Evolutionary conservation across 768 basidiomycete species (phyloP), one percentile per base, ranked within the genome.

Genomic region (Termitomyces heimii): DNA sequence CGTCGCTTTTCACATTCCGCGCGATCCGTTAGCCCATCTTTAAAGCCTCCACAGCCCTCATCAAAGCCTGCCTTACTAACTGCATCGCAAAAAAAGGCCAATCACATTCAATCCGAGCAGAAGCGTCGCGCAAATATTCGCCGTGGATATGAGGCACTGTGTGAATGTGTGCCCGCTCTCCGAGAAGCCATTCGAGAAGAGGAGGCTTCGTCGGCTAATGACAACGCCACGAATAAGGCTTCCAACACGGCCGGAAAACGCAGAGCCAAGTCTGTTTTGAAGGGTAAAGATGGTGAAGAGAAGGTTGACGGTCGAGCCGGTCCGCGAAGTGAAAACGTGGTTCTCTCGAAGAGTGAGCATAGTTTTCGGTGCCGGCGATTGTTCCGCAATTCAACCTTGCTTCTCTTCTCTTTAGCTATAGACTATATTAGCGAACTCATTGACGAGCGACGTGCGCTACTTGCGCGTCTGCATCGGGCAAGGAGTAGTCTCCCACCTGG

Each of bases 81-180:
- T 1, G 83, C 89, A 0, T 85, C 88, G 2, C 91, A 94, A 76
- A 95, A 95, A 69, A 92, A 94, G 67, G 88, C 88, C 40, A 95
- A 95, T 65, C 94, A 97, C 66, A 96, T 97, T 62, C 89, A 92
- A 64, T 89, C 87, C 2, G 94, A 97, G 73, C 93, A 96, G 75
- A 95, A 95, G 70, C 85, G 94, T 26, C 83, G 94, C 32, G 92
- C 92, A 14, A 94, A 94, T 64, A 96, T 97, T 52, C 80, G 92
- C 12, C 74, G 85, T 39, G 94, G 93, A 12, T 96, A 96, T 67
- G 94, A 95, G 63, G 85, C 88, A 7, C 77, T 97, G 0, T 94
- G 93, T 65, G 86, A 87, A 26, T 82, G 84, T 28, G 86, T 97
- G 0, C 94, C 94, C 10, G 77, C 89, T 2, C 76, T 97, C 37